These are phyloP conservation scores for Metarhizium album DNA, from an alignment of 2,329 filamentous ascomycete species.

Conservation along the genomic window DNA sequence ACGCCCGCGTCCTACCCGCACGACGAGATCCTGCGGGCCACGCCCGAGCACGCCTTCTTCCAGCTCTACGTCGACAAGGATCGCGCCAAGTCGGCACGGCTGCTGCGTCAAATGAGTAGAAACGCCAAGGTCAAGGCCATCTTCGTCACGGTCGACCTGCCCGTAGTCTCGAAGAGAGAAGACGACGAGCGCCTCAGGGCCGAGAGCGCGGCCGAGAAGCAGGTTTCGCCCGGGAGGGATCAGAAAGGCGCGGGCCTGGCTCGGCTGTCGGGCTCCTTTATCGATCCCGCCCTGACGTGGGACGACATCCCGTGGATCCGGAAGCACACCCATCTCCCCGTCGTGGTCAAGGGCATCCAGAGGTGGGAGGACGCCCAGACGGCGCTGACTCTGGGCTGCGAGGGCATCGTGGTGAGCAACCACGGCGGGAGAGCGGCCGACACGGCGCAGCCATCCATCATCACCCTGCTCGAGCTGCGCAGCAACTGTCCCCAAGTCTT, in stretches of 20 bases:
- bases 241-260: slow-evolving; percentile 43
- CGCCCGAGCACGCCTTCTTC: slow-evolving; percentile 31
- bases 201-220: slow-evolving; percentile 16
- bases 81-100: slow-evolving; percentile 35
- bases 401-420: slow-evolving; percentile 60
- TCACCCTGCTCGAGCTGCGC: slow-evolving; percentile 53
- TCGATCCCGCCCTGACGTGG: slow-evolving; percentile 51
- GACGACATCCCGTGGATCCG: slow-evolving; percentile 56
- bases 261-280: slow-evolving; percentile 43
- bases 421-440: slow-evolving; percentile 53
- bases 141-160: slow-evolving; percentile 48
- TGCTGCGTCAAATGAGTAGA: slow-evolving; percentile 33
- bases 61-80: slow-evolving; percentile 53
- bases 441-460: slow-evolving; percentile 40
- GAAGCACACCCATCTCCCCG: slow-evolving; percentile 29
- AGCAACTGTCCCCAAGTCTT: slow-evolving; percentile 50
- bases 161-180: slow-evolving; percentile 45
- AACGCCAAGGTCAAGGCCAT: slow-evolving; percentile 38
- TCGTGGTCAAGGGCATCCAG: slow-evolving; percentile 64
- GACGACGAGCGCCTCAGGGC: slow-evolving; percentile 33
- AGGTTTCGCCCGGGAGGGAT: slow-evolving; percentile 38
- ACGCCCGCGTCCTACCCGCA: slow-evolving; percentile 51
- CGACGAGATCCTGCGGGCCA: slow-evolving; percentile 33
- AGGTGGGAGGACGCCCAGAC: slow-evolving; percentile 50
- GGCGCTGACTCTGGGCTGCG: slow-evolving; percentile 48